Percentiles rank a stretch among this genome's conserved stretches.
Evolutionary conservation across 257 asterid genomes (phyloP).

Genomic region (Solanum chilense): DNA sequence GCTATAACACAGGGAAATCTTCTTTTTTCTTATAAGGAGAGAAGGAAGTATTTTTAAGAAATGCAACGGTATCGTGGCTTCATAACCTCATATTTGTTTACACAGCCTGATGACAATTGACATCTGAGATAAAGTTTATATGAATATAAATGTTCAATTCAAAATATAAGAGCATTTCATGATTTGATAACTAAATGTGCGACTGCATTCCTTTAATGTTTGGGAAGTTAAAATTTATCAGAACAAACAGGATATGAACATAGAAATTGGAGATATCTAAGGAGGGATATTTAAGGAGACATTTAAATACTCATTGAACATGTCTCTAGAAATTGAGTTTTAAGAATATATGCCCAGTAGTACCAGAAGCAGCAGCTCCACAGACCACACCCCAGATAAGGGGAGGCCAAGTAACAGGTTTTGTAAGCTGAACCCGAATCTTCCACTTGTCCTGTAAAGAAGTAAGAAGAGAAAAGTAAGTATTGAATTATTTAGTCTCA

Average conservation of each 20-base stretch:
- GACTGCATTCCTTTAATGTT: neutral
- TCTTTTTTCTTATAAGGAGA: neutral
- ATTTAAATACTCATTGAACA: neutral
- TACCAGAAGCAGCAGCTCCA: constrained; percentile 99
- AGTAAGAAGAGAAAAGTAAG: neutral
- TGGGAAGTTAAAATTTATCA: neutral
- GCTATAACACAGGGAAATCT: neutral
- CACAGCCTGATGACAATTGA: neutral
- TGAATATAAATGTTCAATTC: neutral
- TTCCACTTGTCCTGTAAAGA: constrained; percentile 71
- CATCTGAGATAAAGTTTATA: neutral
- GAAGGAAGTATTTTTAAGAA: neutral
- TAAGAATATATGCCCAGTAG: neutral
- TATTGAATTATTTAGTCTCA: neutral
- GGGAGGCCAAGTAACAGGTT: constrained; percentile 98
- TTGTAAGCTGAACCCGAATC: constrained; percentile 85
- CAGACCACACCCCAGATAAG: constrained; percentile 97
- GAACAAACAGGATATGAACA: neutral
- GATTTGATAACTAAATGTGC: neutral
- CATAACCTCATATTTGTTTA: neutral
- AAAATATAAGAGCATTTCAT: neutral
- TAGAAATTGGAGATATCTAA: neutral
- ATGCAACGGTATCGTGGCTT: neutral
- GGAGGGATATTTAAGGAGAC: neutral
- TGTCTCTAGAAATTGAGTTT: neutral